Evolutionary conservation across 2,329 filamentous ascomycete species (phyloP).

Genomic region (Purpureocillium lavendulum): DNA sequence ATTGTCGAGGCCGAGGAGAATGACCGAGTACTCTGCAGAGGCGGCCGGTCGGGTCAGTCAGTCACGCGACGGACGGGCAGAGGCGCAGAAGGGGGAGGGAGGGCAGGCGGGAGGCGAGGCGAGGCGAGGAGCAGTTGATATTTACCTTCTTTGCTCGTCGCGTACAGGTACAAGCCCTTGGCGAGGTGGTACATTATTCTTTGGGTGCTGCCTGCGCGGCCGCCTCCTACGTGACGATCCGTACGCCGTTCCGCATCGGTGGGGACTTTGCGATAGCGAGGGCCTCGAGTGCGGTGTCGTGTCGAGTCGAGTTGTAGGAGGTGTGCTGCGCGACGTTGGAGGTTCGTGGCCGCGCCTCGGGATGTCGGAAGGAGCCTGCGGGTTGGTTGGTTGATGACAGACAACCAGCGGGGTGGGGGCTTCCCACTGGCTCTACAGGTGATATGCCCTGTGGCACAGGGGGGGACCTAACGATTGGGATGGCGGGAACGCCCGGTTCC

Average conservation of each 20-base stretch:
- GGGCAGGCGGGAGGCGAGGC: background rate
- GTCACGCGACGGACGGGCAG: constrained; percentile 1
- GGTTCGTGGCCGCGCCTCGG: too few species aligned
- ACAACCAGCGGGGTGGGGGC: too few species aligned
- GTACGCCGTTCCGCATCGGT: background rate
- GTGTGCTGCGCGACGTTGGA: too few species aligned
- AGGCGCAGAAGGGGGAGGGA: constrained; percentile 2
- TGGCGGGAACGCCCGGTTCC: too few species aligned
- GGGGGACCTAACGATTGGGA: too few species aligned
- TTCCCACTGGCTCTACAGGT: too few species aligned
- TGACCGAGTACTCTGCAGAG: constrained; percentile 80
- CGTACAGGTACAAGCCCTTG: constrained; percentile 90
- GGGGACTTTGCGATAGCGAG: background rate
- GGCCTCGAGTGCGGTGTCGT: background rate
- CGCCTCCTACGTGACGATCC: background rate
- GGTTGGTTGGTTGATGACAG: too few species aligned
- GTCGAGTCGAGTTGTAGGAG: too few species aligned
- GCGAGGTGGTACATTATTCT: constrained; percentile 82
- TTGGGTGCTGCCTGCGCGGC: background rate
- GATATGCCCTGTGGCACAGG: too few species aligned
- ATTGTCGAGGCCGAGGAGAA: constrained; percentile 94
- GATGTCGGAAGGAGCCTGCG: too few species aligned
- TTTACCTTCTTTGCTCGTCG: constrained; percentile 90
- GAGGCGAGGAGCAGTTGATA: background rate
- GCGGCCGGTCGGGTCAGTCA: background rate